These are phyloP conservation scores for Chaetothyriales sp. DNA, from an alignment of 2,329 filamentous ascomycete species.

Conservation along the genomic window DNA sequence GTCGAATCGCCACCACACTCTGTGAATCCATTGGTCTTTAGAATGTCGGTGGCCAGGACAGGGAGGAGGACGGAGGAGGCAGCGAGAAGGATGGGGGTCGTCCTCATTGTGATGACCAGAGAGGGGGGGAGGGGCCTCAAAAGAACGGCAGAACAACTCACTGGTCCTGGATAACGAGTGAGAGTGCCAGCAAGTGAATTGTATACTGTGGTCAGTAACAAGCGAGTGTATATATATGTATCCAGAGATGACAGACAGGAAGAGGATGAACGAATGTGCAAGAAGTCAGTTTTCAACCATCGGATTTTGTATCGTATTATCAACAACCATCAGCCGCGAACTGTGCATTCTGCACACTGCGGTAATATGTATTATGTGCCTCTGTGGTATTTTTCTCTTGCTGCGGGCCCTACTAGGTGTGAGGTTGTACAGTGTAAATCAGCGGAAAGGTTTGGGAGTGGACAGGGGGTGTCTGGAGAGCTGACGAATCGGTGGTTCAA, in stretches of 20 bases:
- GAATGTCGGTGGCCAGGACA: conserved; percentile 52
- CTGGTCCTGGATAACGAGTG: background rate
- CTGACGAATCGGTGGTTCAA: background rate
- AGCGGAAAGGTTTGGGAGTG: background rate
- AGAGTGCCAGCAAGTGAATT: background rate
- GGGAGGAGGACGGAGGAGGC: conserved; percentile 10
- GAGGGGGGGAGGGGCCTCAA: background rate
- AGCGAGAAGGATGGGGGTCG: conserved; percentile 5
- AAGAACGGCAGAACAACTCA: background rate
- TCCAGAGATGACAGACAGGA: background rate
- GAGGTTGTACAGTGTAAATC: background rate
- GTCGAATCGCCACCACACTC: conserved; percentile 46
- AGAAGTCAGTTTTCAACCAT: background rate
- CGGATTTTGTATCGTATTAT: background rate
- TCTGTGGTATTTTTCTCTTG: background rate
- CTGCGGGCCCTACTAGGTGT: no score
- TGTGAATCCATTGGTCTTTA: conserved; percentile 67
- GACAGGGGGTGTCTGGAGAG: background rate
- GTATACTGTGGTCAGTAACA: background rate
- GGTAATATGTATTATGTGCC: background rate
- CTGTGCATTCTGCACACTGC: background rate
- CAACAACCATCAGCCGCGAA: background rate
- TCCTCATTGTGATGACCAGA: conserved; percentile 7
- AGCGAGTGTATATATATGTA: background rate
- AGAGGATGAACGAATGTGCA: background rate